Base-by-base conservation (phyloP, 169 alveolate genomes). In the Plasmodium cynomolgi region DNA sequence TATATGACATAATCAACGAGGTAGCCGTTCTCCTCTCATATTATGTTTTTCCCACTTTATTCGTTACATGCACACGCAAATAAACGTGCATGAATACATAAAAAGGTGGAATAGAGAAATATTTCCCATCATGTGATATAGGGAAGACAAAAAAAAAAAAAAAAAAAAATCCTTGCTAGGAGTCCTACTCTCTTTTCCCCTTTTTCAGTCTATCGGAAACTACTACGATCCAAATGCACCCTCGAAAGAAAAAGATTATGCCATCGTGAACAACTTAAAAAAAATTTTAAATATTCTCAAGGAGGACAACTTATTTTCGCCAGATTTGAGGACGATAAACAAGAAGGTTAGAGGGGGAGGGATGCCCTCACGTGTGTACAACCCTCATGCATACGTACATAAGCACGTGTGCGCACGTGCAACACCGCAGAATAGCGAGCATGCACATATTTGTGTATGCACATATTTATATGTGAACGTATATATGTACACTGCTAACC, bases 281-380 rank as follows among this genome's bases (percentile, higher is more conserved):
- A 88, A 88, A 80, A 68, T 88, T 88, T 77, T 88, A 88, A 71
- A 62, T 33, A 88, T 88, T 79, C 58, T 88, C 71, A 88, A 88
- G 72, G 94, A 88, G 47, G 94, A 88, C 50, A 88, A 88, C 83
- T 88, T 88, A 80, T 88, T 88, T 37, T 88, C 94, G 15, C 94
- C 94, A 3, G 94, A 88, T 56, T 74, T 80, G 39, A 88, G 83
- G 47, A 74, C 84, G 17, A 80, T 80, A 88, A 88, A 77, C 33
- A 77, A 81, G 44, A 88, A 88, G 74, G 94, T 88, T 58, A 68
- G 47, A n/a, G 50, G 71, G 73, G 83, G 47, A 9, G 17, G 68
- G 26, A 31, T 47, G 33, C 2, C 41, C 13, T 34, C 82, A 75
- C 41, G 56, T 47, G 62, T 75, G 50, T 31, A 83, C 29, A 34